These are phyloP conservation scores for Trematosphaeria pertusa DNA, from an alignment of 2,329 filamentous ascomycete genomes.

Conservation along the genomic window DNA sequence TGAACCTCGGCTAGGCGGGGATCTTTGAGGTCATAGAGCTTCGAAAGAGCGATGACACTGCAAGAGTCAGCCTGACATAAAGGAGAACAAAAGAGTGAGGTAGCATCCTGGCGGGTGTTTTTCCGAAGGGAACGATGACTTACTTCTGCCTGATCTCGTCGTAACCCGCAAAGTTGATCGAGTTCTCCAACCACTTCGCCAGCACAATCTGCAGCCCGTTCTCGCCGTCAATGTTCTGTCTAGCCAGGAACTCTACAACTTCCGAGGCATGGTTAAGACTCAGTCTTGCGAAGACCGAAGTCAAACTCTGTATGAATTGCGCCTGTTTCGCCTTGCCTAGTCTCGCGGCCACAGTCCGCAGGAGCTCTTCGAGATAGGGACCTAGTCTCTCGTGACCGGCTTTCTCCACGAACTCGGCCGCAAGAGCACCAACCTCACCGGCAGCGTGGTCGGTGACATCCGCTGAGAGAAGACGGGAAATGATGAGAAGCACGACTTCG, in stretches of 20 bases:
- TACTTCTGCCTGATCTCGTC: conserved; percentile 97
- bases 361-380: conserved; percentile 84
- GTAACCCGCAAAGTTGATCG: conserved; percentile 95
- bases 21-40: conserved; percentile 88
- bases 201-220: conserved; percentile 90
- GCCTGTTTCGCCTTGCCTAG: conserved; percentile 83
- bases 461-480: conserved; percentile 86
- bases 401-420: conserved; percentile 93
- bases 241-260: conserved; percentile 88
- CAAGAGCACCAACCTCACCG: conserved; percentile 93
- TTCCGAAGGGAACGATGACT: conserved; percentile 40
- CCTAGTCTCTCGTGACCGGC: conserved; percentile 90
- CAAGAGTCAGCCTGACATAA: conserved; percentile 17
- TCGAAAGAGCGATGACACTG: conserved; percentile 90
- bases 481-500: conserved; percentile 87
- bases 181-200: conserved; percentile 96
- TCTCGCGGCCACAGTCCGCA: conserved; percentile 86
- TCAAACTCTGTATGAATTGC: conserved; percentile 92
- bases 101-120: neutral
- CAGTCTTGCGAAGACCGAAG: conserved; percentile 91
- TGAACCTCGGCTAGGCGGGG: conserved; percentile 76
- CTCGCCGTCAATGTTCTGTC: conserved; percentile 78
- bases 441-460: conserved; percentile 90
- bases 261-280: conserved; percentile 85
- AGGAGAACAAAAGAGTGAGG: neutral